Base-by-base conservation (phyloP, 192 early-diverging fungal species). In the Coemansia sp. region DNA sequence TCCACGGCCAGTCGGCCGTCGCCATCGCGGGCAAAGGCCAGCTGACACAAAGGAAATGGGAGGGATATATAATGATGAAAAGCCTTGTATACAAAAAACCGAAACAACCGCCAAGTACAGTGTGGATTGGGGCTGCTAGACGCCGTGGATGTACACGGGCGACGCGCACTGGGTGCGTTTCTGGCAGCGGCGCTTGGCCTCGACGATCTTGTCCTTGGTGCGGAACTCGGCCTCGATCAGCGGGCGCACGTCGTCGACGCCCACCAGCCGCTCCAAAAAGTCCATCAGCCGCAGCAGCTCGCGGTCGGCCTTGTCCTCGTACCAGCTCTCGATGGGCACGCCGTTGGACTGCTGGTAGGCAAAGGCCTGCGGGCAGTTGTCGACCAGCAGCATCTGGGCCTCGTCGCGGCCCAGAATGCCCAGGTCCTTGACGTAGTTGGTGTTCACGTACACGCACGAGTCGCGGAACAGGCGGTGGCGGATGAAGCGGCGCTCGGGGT, bases 291-390 rank as follows among this genome's bases (percentile, higher is more conserved):
- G 71, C 43, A 67, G 47, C 44, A 89, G 73, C 74, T 87, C 87
- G n/a, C 66, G 52, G 51, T 89, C 87, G 23, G 48, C 35, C 61
- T 75, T 79, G 58, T 88, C 87, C 34, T 85, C 81, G 45, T 89
- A 89, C 85, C 85, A 89, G 53, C 76, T 81, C 50, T 74, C 82
- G 27, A 89, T 87, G 8, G 87, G 86, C 26, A 89, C 79, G 2
- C 86, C 86, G 44, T 88, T 88, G 19, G 80, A 80, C 36, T 83
- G 79, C 38, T 89, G 87, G 63, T 86, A 87, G 7, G 80, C 84
- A 73, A 85, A 89, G 2, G 85, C 86, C 48, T 89, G 86, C 7
- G 85, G 84, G 3, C 83, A 84, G 43, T 89, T 89, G 53, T 89
- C 87, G 1, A 89, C 81, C 44, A 89, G 73, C 2, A 87, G 46